Percentiles rank a stretch among this genome's conserved stretches.
Evolutionary conservation across 495 filamentous ascomycete species (phyloP).

Genomic region (Podospora pseudopauciseta): DNA sequence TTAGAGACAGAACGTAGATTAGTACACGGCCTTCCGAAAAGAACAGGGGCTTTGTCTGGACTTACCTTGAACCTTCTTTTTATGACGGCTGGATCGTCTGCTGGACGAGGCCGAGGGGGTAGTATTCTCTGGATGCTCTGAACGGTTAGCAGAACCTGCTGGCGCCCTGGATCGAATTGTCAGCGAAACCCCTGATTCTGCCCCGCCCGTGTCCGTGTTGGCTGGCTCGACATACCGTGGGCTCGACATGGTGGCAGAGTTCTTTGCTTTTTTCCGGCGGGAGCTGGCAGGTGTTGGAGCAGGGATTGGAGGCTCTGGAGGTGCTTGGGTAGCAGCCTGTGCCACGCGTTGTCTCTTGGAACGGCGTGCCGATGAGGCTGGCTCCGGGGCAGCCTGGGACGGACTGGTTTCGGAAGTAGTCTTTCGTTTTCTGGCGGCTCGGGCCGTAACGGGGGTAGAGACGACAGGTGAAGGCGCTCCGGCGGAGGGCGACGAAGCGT

Average conservation of each 20-base stretch:
- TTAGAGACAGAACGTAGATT: not conserved
- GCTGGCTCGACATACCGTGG: constrained; percentile 56
- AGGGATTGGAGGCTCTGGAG: constrained; percentile 23
- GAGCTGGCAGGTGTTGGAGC: constrained; percentile 36
- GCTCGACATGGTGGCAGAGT: constrained; percentile 73
- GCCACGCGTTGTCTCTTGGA: constrained; percentile 50
- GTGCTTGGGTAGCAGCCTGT: constrained; percentile 30
- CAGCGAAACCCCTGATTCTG: constrained; percentile 13
- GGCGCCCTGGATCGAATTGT: constrained; percentile 29
- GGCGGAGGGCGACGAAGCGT: constrained; percentile 39
- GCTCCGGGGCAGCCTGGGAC: constrained; percentile 28
- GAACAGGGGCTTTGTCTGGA: not conserved
- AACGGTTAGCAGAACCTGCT: constrained; percentile 35
- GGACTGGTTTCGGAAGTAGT: constrained; percentile 29
- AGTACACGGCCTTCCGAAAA: not conserved
- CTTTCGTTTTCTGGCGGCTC: constrained; percentile 43
- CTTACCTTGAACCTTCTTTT: constrained; percentile 46
- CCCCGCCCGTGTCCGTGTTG: not conserved
- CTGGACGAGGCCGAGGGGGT: constrained; percentile 53
- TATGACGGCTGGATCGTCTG: constrained; percentile 65
- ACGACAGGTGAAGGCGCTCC: constrained; percentile 42
- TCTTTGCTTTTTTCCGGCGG: constrained; percentile 61
- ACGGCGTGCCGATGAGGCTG: constrained; percentile 42
- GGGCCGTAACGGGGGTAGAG: constrained; percentile 25
- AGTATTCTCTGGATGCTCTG: constrained; percentile 26